These are phyloP conservation scores for Saccharomycopsis phalli DNA, from an alignment of 1,139 yeast species.

Conservation along the genomic window DNA sequence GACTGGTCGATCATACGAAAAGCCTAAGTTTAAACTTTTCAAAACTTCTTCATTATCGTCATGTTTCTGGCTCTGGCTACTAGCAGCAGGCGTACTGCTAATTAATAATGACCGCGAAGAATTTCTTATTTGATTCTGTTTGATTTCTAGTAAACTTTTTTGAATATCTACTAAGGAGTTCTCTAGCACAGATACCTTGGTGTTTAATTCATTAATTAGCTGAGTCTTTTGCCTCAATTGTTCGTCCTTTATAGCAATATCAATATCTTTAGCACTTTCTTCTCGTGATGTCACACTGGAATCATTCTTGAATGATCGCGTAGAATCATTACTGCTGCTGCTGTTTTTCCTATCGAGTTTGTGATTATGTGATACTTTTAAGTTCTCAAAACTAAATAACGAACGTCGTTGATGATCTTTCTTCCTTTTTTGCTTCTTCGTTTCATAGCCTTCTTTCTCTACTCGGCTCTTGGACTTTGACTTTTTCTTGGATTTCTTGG, in stretches of 20 bases:
- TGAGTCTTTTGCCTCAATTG: conserved; percentile 11
- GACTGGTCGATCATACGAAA: conserved; percentile 1
- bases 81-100: conserved; percentile 10
- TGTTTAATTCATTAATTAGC: conserved; percentile 12
- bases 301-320: neutral
- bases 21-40: neutral
- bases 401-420: conserved; percentile 6
- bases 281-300: conserved; percentile 4
- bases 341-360: neutral
- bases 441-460: conserved; percentile 18
- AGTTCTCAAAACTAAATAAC: neutral
- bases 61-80: too few relatives aligned
- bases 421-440: conserved; percentile 19
- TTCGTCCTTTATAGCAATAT: neutral
- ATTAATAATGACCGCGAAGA: neutral
- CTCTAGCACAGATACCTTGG: conserved; percentile 10
- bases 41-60: conserved; percentile 1
- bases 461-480: conserved; percentile 16
- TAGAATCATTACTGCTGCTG: neutral
- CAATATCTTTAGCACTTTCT: neutral
- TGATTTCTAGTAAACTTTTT: conserved; percentile 10
- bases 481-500: neutral
- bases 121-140: conserved; percentile 3
- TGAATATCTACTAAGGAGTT: conserved; percentile 8
- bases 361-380: neutral